These are phyloP conservation scores for Hydnomerulius pinastri DNA, from an alignment of 768 basidiomycete genomes.

Conservation along the genomic window DNA sequence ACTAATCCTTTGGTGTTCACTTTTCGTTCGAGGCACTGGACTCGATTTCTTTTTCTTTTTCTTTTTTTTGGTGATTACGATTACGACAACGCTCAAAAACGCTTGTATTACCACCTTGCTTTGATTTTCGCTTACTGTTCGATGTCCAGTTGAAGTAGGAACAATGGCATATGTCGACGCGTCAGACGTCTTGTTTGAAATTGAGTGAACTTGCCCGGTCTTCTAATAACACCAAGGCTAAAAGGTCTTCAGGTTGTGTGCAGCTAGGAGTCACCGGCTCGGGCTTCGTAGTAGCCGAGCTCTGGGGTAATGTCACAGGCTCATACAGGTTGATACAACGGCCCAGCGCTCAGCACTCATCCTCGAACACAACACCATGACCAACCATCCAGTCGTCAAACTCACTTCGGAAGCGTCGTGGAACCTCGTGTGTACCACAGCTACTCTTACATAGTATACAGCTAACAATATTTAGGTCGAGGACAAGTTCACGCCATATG, in stretches of 20 bases:
- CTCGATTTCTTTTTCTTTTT: conserved; percentile 1
- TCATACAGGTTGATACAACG: conserved; percentile 1
- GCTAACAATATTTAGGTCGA: conserved; percentile 57
- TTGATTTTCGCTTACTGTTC: not conserved
- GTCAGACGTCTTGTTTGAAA: too few relatives aligned
- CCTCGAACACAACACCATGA: conserved; percentile 39
- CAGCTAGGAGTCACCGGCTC: too few relatives aligned
- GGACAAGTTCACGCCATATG: conserved; percentile 90
- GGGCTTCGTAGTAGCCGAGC: conserved; percentile 14
- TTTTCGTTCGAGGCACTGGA: conserved; percentile 8
- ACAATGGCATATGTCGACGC: conserved; percentile 3
- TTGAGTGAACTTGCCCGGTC: too few relatives aligned
- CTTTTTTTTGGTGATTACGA: not conserved
- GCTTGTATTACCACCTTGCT: conserved; percentile 5
- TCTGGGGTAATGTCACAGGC: not conserved
- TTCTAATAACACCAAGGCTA: too few relatives aligned
- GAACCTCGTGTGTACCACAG: conserved; percentile 64
- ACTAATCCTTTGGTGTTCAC: conserved; percentile 24
- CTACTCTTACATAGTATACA: not conserved
- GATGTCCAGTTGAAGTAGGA: not conserved
- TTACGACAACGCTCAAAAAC: conserved; percentile 1
- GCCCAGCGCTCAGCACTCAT: too few relatives aligned
- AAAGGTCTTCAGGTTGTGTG: too few relatives aligned
- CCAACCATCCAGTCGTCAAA: conserved; percentile 69
- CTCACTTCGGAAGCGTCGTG: conserved; percentile 85